A percentile compares a stretch with the other conserved stretches of the same genome.
These are phyloP conservation scores for Tetraselmis striata DNA, from an alignment of 139 green algal genomes.

Conservation along the genomic window DNA sequence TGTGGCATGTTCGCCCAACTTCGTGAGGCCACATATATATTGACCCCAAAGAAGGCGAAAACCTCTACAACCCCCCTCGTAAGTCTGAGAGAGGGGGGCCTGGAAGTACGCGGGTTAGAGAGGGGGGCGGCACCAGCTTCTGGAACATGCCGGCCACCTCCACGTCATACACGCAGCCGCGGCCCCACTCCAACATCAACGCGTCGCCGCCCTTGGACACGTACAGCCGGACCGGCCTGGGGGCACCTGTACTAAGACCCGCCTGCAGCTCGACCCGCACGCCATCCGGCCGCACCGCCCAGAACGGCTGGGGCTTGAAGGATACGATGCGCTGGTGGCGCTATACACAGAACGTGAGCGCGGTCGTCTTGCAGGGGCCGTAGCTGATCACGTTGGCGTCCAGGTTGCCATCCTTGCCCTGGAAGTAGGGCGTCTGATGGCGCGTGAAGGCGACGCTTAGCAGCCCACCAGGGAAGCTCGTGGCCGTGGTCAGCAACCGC, in stretches of 20 bases:
- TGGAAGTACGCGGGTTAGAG: slow-evolving; percentile 14
- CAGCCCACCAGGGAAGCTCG: too few relatives aligned
- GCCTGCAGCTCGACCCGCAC: slow-evolving; percentile 27
- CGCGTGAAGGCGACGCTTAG: slow-evolving; percentile 81
- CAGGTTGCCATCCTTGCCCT: slow-evolving; percentile 84
- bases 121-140: slow-evolving; percentile 20
- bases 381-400: slow-evolving; percentile 76
- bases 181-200: slow-evolving; percentile 59
- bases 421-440: slow-evolving; percentile 78
- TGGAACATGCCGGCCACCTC: slow-evolving; percentile 31
- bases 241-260: neutral
- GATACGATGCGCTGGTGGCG: slow-evolving; percentile 54
- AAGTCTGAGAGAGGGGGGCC: neutral
- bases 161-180: slow-evolving; percentile 69
- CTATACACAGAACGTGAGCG: slow-evolving; percentile 77
- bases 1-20: neutral
- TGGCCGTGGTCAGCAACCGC: too few relatives aligned
- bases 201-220: neutral
- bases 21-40: slow-evolving; percentile 12
- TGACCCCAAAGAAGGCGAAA: too few relatives aligned
- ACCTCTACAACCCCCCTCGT: neutral
- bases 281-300: slow-evolving; percentile 44
- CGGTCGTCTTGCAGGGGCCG: slow-evolving; percentile 84
- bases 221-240: neutral
- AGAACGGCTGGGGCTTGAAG: slow-evolving; percentile 76